Base-by-base conservation (phyloP, 306 rosid genomes). In the Urtica urens region DNA sequence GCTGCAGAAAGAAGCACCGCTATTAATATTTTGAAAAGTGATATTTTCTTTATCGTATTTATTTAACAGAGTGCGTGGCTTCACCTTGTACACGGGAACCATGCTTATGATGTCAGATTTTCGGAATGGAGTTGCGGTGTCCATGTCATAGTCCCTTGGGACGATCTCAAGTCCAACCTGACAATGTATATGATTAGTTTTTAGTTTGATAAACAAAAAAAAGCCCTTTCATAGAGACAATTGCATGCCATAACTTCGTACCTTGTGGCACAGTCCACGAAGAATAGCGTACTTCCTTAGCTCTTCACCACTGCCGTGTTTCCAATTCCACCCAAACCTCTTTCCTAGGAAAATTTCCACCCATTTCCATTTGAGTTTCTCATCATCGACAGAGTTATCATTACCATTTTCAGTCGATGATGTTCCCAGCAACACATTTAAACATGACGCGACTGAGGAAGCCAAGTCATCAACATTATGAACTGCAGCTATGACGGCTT, bases 81-180 rank as follows among this genome's bases (percentile, higher is more conserved):
- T 59, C 53, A 90, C 97, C 97, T 90, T 90, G 53, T 84, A 90
- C 14, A 90, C 77, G 29, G 97, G 97, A 51, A 90, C 82, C 97
- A 81, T 79, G 77, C 97, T 84, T 23, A 84, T 62, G 26, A 90
- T 65, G 75, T 90, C 94, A 6, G 77, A 68, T 68, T 62, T 90
- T 60, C 63, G 69, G 63, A 90, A 90, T 51, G 97, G 95, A 56
- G 76, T 63, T 23, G 78, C 40, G 51, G 64, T 55, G 35, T 81
- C 87, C 90, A 90, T 84, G 48, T 79, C 80, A 67, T 81, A 90
- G 67, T 90, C 97, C 70, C 74, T 77, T 7, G 95, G 94, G 72
- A 73, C 85, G 63, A 90, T 82, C 81, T 90, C 97, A 55, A 90
- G 94, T 59, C 97, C 97, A 69, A 84, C 94, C 97, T 88, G 81